phyloP scores from a whole-genome alignment of 441 rosid species.

The Aleurites moluccanus region DNA sequence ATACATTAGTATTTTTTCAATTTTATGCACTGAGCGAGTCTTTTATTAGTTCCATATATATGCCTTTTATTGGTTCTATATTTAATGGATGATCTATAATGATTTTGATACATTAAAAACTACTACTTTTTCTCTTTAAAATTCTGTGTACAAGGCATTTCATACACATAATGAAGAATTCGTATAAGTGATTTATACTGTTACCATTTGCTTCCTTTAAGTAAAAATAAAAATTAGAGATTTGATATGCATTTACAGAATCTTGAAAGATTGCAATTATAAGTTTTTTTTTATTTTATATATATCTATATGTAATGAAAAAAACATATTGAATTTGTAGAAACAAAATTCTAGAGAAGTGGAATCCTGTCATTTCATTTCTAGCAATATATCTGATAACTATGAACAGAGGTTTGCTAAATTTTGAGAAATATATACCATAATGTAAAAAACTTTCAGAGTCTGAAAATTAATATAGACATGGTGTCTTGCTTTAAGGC shows the following conservation, averaged over 20 bases:
- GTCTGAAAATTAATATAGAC: too few relatives aligned
- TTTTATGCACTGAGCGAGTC: too few relatives aligned
- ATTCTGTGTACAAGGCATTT: too few relatives aligned
- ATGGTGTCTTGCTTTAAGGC: too few relatives aligned
- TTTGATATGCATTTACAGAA: conserved; percentile 1
- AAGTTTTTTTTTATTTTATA: too few relatives aligned
- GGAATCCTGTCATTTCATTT: background rate
- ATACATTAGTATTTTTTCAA: too few relatives aligned
- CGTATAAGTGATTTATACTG: background rate
- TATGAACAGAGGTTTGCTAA: background rate
- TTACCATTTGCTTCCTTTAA: background rate
- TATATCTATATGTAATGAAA: background rate
- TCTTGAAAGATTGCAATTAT: too few relatives aligned
- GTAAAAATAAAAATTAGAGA: background rate
- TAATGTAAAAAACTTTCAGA: conserved; percentile 50
- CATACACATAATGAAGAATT: background rate
- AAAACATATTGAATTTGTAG: conserved; percentile 1
- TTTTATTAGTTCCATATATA: too few relatives aligned
- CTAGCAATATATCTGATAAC: background rate
- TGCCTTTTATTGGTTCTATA: too few relatives aligned
- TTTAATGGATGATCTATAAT: too few relatives aligned
- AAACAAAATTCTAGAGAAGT: background rate
- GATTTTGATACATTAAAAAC: too few relatives aligned
- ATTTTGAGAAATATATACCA: conserved; percentile 33
- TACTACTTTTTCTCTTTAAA: too few relatives aligned